Evolutionary conservation across 768 basidiomycete genomes (phyloP), one percentile per base, ranked within the genome.

Genomic region (Psilocybe cyanescens): DNA sequence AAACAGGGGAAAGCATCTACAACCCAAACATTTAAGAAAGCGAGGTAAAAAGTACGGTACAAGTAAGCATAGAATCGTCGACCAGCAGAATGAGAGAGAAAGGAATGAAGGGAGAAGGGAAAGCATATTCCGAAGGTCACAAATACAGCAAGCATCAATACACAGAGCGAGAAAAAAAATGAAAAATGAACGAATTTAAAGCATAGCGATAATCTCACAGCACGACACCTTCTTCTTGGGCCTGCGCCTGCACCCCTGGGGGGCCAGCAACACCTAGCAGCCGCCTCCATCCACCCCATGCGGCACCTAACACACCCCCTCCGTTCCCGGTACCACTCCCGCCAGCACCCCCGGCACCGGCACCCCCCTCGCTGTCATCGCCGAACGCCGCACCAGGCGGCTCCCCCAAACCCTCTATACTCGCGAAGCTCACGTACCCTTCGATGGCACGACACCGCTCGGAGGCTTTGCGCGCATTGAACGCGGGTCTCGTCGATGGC

Each of bases 391-490:
- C 68, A 28, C 79, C 83, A 0, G 85, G 81, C 14, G 89, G 89
- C 19, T 77, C 78, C 0, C 89, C 89, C 7, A 90, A 77, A 24
- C 89, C 89, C 73, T 87, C 87, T 8, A 90, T 81, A 52, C 79
- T 82, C 44, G 86, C 80, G 58, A 90, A 90, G n/a, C 82, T 84
- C 37, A 90, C 86, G 64, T 90, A 90, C 1, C 89, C 89, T 14
- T 84, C 78, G 31, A 86, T 81, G 35, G 79, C 73, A 28, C 78
- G 79, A 63, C 87, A 83, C 58, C 82, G 81, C 33, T 80, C 83
- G n/a, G 81, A 81, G 5, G 89, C 89, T 19, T 79, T 81, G 44
- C 84, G 82, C 9, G 83, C 86, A 67, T 91, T 86, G 78, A 91
- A 91, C 3, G 76, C 65, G n/a, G 81, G 76, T 14, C 56, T 4